These are phyloP conservation scores for Parsonsia alboflavescens DNA, from an alignment of 257 asterid genomes.

Conservation along the genomic window DNA sequence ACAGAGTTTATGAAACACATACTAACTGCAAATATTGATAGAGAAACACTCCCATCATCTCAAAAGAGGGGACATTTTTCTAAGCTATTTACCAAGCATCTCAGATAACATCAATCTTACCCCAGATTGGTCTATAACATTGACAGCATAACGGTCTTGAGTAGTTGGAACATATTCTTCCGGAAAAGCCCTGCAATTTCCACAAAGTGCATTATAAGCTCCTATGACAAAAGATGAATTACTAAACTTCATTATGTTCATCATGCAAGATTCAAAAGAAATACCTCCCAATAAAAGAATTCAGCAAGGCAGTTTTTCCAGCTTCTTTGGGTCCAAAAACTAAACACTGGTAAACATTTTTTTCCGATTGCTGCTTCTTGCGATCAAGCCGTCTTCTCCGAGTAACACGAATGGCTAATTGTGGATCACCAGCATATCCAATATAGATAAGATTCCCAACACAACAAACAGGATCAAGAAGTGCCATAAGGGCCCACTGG, in stretches of 20 bases:
- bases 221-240: constrained; percentile 4
- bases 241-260: neutral
- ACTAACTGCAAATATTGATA: neutral
- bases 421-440: constrained; percentile 86
- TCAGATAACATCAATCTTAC: constrained; percentile 37
- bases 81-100: neutral
- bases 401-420: constrained; percentile 73
- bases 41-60: neutral
- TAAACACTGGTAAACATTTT: constrained; percentile 80
- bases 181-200: constrained; percentile 56
- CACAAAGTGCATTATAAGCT: constrained; percentile 2
- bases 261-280: constrained; percentile 13
- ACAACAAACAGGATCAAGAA: constrained; percentile 76
- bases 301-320: constrained; percentile 80
- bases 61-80: neutral
- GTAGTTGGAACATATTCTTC: constrained; percentile 66
- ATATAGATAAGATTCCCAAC: constrained; percentile 80
- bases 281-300: constrained; percentile 81
- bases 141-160: constrained; percentile 58
- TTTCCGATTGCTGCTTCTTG: constrained; percentile 78
- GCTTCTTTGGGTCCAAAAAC: constrained; percentile 92
- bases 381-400: constrained; percentile 89
- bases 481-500: constrained; percentile 97
- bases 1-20: neutral
- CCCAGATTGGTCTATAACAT: constrained; percentile 53